Base-by-base conservation (phyloP, 2,329 filamentous ascomycete genomes). In the Lizonia empirigonia region DNA sequence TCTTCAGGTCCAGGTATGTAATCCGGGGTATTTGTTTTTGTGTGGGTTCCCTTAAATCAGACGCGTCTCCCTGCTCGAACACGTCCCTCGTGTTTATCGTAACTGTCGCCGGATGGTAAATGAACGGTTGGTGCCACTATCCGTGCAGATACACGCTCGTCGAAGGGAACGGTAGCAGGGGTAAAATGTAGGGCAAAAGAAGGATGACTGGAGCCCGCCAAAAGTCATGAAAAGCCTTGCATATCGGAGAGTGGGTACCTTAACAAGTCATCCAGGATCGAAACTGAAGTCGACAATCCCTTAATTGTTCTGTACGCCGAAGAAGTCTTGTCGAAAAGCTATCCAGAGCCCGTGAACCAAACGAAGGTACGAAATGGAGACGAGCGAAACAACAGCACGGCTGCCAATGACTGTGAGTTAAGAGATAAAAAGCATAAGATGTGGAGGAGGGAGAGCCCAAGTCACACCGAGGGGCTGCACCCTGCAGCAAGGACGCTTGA, bases 371-470 rank as follows among this genome's bases (percentile, higher is more conserved):
- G 55, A 54, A 62, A 58, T 39, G 41, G 57, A 63, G 62, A 56
- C 66, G 62, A 67, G 60, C 66, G 69, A 72, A 71, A 72, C 69
- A 60, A 65, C 64, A 71, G 65, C 63, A 67, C 68, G 58, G 65
- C 63, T 72, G 58, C 66, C 70, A 66, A 71, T 71, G 57, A 62
- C 58, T 50, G 57, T 32, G 55, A 59, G 44, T 67, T 64, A 62
- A 62, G 54, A 50, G 52, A 64, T 60, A 53, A 48, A 51, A 47
- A 44, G 48, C 53, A 57, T 56, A 55, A 64, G 56, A 63, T 65
- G 57, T 61, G 59, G 57, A 60, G 54, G 53, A 56, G 40, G 50
- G 48, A 55, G 44, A 35, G 56, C 51, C 37, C 53, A 58, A 60
- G 66, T 70, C 58, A 63, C 65, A 71, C 69, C 55, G 64, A 54